Base-by-base conservation (phyloP, 768 basidiomycete genomes). In the Exsudoporus frostii region DNA sequence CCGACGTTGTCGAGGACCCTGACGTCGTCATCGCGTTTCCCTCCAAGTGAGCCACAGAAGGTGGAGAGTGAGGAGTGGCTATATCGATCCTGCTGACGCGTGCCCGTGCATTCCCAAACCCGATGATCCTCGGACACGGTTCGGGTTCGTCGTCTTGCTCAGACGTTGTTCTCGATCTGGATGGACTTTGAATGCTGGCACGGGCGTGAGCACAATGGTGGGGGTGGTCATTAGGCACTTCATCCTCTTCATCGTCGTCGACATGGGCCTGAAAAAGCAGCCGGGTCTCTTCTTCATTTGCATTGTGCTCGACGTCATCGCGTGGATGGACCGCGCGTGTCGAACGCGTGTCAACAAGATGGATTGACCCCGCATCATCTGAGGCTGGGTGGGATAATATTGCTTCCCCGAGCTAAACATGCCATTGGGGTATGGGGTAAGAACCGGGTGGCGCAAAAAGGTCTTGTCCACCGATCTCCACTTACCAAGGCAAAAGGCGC, bases 401-500 rank as follows among this genome's bases (percentile, higher is more conserved):
- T 2, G 91, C 86, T 67, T 95, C 90, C 15, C 84, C 91, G 13
- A 96, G 84, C 88, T 90, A 61, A 45, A 50, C 44, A 51, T 36
- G 45, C 14, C 52, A 47, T 56, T 53, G 54, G 54, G 56, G 47
- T 59, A 57, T 50, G 58, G 56, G 57, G 62, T 64, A 59, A 57
- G 54, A 45, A 37, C 38, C 13, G 20, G 27, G 44, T 29, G 29
- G n/a, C 14, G 7, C 3, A 17, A 29, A 27, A 43, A 25, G n/a
- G 42, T n/a, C 33, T 17, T 14, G 22, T 43, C 32, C 38, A n/a
- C 29, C 13, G 42, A 48, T 51, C 20, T 27, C 27, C 17, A 73
- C 83, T 43, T 58, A 95, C 92, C 64, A 98, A 70, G 0, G 92
- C 84, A 71, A 92, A 96, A 3, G 95, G 95, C 4, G 86, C 92